A percentile compares a stretch with the other conserved stretches of the same genome.
Conservation (phyloP, 2,329 filamentous ascomycete species). For the Phyllosticta citriasiana region DNA sequence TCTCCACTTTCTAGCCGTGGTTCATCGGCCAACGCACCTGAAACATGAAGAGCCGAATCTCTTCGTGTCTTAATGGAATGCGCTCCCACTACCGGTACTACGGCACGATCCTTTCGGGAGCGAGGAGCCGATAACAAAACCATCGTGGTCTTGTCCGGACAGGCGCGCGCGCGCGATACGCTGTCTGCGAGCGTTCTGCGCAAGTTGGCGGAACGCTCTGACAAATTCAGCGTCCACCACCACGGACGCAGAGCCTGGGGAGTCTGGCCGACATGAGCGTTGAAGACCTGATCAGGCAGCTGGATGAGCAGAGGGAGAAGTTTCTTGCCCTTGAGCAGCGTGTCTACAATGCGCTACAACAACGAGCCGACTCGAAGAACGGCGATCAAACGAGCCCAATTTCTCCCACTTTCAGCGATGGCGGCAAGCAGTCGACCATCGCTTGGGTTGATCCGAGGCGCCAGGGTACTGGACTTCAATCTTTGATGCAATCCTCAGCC, state of each 20-base stretch:
- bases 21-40: constrained; percentile 7
- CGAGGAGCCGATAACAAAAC: constrained; percentile 7
- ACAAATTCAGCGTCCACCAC: not conserved
- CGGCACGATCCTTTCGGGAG: not conserved
- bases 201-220: not conserved
- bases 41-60: not conserved
- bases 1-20: constrained; percentile 6
- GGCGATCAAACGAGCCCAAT: not conserved
- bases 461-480: constrained; percentile 3
- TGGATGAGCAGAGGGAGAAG: constrained; percentile 7
- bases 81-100: constrained; percentile 2
- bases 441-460: constrained; percentile 7
- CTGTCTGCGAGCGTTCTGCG: constrained; percentile 1
- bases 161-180: not conserved
- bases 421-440: constrained; percentile 5
- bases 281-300: constrained; percentile 8
- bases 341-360: constrained; percentile 6
- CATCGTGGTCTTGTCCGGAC: constrained; percentile 1
- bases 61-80: not conserved
- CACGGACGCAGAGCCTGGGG: not conserved
- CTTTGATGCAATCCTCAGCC: constrained; percentile 19
- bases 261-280: constrained; percentile 4
- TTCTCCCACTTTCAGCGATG: constrained; percentile 1
- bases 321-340: constrained; percentile 10
- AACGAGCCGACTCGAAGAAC: not conserved